A percentile compares a stretch with the other conserved stretches of the same genome.
These are phyloP conservation scores for Alisma plantagoaquatica DNA, from an alignment of 106 monocot species.

Conservation along the genomic window DNA sequence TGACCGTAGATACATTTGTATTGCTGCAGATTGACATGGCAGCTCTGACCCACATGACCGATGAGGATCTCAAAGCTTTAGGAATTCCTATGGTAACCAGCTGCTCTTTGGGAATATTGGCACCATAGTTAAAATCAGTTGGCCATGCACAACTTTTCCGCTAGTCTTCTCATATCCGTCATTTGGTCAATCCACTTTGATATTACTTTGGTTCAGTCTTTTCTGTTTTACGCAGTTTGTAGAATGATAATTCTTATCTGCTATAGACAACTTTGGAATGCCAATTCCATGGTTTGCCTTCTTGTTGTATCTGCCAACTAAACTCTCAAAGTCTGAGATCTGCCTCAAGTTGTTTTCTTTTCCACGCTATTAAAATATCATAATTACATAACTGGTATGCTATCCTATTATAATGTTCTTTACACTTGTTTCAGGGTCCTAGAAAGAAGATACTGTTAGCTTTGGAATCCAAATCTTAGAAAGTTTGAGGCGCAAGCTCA, in stretches of 20 bases:
- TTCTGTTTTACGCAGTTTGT: too few relatives aligned
- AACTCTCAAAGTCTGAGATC: background rate
- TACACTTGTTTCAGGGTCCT: conserved; percentile 37
- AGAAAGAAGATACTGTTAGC: conserved; percentile 64
- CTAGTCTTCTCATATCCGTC: too few relatives aligned
- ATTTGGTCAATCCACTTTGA: too few relatives aligned
- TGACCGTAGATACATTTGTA: background rate
- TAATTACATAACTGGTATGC: background rate
- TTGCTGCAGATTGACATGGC: conserved; percentile 63
- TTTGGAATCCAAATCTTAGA: conserved; percentile 27
- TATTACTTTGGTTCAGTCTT: too few relatives aligned
- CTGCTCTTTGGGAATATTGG: too few relatives aligned
- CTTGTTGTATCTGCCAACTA: too few relatives aligned
- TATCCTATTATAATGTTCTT: background rate
- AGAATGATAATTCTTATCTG: too few relatives aligned
- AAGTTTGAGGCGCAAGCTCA: too few relatives aligned
- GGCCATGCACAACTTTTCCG: too few relatives aligned
- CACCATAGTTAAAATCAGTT: too few relatives aligned
- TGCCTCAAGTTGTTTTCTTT: background rate
- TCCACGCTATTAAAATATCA: background rate
- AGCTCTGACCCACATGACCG: conserved; percentile 62
- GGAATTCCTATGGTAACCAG: conserved; percentile 76
- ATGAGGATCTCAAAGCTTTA: conserved; percentile 69
- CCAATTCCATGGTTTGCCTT: too few relatives aligned
- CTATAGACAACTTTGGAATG: too few relatives aligned